Conservation (phyloP, 768 basidiomycete genomes). For the Pleurotus citrinopileatus region DNA sequence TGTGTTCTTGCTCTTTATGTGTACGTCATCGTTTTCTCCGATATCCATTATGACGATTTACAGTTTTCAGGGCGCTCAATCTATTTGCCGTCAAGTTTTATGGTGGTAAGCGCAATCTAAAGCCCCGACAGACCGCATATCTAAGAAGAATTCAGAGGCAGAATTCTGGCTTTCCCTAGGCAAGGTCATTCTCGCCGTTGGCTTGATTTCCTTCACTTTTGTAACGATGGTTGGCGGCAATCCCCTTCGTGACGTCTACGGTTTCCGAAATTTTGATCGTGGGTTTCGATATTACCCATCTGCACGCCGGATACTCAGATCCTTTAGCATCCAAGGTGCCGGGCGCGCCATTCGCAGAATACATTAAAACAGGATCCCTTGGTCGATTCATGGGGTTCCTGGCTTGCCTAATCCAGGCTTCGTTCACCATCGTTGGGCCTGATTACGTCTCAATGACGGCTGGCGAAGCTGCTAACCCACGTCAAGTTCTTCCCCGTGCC, state of each 20-base stretch:
- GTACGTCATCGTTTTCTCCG: conserved; percentile 24
- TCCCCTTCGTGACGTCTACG: conserved; percentile 50
- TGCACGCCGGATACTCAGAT: neutral
- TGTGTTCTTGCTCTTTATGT: conserved; percentile 39
- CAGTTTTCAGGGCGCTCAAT: conserved; percentile 35
- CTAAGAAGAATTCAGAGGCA: conserved; percentile 32
- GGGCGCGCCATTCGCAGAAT: conserved; percentile 56
- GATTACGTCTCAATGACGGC: conserved; percentile 60
- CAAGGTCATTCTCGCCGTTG: conserved; percentile 44
- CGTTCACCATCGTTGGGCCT: conserved; percentile 61
- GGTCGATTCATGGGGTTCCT: conserved; percentile 65
- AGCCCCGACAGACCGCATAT: neutral
- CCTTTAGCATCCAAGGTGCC: conserved; percentile 37
- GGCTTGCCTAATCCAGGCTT: conserved; percentile 58
- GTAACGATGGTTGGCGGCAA: conserved; percentile 62
- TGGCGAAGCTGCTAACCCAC: conserved; percentile 69
- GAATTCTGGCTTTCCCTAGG: conserved; percentile 56
- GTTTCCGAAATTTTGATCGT: conserved; percentile 54
- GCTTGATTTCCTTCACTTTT: conserved; percentile 53
- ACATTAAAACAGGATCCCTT: conserved; percentile 47
- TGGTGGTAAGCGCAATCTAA: conserved; percentile 33
- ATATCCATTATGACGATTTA: neutral
- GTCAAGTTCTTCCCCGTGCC: conserved; percentile 67
- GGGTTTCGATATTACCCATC: conserved; percentile 13
- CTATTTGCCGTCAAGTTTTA: conserved; percentile 48